Evolutionary conservation across 148 eudicot genomes (phyloP), one percentile per base, ranked within the genome.

Genomic region (Pouteria glomerata): DNA sequence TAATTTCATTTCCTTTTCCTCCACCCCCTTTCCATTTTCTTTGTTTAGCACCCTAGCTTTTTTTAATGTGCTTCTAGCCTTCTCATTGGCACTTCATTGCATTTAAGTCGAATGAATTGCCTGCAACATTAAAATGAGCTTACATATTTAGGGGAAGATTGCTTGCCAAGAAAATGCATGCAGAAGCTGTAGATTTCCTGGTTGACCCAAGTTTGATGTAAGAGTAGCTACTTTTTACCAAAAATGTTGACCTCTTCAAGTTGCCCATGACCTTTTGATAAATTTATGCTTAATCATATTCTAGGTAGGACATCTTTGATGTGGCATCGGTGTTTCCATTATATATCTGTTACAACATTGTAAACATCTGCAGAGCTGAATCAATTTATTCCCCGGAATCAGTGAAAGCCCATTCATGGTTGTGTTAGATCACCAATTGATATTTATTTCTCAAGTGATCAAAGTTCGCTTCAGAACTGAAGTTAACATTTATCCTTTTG

Each of bases 231-330:
- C n/a, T n/a, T n/a, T n/a, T n/a, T n/a, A n/a, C n/a, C n/a, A n/a
- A n/a, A n/a, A n/a, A n/a, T n/a, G n/a, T n/a, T n/a, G n/a, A n/a
- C n/a, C n/a, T n/a, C n/a, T n/a, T n/a, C n/a, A n/a, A 21, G 45
- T 24, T 10, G 47, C n/a, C 66, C 45, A n/a, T n/a, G 31, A 35
- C 67, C 50, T 63, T 23, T 63, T 63, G 67, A 23, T 63, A 21
- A 13, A 4, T 35, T 27, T 41, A 14, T 64, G 29, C 15, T 26
- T 23, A 11, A 35, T 19, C 59, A 8, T 62, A 57, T 37, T 53
- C 15, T 7, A 3, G 23, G 16, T 47, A 29, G 33, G 31, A 52
- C 55, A n/a, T 31, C 16, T 61, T n/a, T 48, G 14, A 39, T 35
- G 75, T 41, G 37, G 35, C 47, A 26, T 18, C 23, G 55, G 30